phyloP scores from a whole-genome alignment of 257 asterid genomes.

The Solanum sejunctum region DNA sequence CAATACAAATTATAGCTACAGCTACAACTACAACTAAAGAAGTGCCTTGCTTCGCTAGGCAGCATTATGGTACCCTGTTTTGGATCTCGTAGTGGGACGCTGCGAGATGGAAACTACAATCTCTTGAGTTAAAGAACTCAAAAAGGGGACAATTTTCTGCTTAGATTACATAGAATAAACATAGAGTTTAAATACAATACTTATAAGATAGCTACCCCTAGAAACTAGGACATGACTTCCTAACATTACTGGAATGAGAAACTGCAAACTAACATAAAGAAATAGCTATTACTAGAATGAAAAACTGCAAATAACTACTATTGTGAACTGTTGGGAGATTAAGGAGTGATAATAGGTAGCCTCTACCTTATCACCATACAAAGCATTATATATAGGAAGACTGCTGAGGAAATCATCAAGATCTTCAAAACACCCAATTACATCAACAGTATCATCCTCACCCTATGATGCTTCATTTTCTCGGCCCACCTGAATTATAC shows the following conservation, averaged over 20 bases:
- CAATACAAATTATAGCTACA: constrained; percentile 18
- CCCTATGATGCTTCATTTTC: too few relatives aligned
- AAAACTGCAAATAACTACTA: neutral
- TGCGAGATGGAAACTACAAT: neutral
- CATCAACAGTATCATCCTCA: too few relatives aligned
- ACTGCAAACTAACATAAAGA: neutral
- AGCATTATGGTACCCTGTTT: neutral
- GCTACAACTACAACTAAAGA: constrained; percentile 12
- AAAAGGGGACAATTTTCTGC: neutral
- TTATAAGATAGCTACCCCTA: neutral
- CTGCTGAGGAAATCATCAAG: too few relatives aligned
- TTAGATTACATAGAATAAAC: neutral
- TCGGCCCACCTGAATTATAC: too few relatives aligned
- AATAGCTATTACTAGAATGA: neutral
- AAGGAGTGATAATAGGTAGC: constrained; percentile 8
- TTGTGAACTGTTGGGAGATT: neutral
- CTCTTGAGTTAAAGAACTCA: neutral
- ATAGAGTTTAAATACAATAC: neutral
- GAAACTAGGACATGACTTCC: neutral
- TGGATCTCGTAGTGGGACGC: neutral
- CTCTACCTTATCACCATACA: too few relatives aligned
- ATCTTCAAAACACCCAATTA: too few relatives aligned
- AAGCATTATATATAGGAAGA: too few relatives aligned
- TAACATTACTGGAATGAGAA: neutral
- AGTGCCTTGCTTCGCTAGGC: constrained; percentile 31